Conservation (phyloP, 2,329 filamentous ascomycete species). For the Diaporthe batatas region DNA sequence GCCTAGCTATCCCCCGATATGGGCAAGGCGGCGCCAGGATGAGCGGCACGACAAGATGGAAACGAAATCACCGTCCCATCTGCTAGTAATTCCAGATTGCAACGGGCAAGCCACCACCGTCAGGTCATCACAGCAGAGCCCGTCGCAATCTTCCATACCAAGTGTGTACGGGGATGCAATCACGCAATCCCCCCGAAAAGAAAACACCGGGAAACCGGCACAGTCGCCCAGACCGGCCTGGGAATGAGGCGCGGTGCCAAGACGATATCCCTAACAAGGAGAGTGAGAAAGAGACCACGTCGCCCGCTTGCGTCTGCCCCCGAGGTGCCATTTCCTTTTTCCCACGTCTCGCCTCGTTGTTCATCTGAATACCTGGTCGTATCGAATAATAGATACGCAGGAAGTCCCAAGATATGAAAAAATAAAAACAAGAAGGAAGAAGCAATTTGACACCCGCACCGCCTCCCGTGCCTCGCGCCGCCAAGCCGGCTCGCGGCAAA, state of each 20-base stretch:
- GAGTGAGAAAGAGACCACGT: not conserved
- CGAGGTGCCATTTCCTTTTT: not conserved
- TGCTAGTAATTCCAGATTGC: not conserved
- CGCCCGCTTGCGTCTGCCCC: not conserved
- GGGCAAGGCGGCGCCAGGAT: not conserved
- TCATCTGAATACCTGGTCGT: not conserved
- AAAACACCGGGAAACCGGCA: slow-evolving; percentile 14
- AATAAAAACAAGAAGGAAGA: not conserved
- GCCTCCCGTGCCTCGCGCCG: slow-evolving; percentile 1
- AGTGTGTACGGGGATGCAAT: not conserved
- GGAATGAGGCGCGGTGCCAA: slow-evolving; percentile 10
- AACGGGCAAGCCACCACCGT: slow-evolving; percentile 10
- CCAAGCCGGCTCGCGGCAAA: slow-evolving; percentile 30
- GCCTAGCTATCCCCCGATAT: not conserved
- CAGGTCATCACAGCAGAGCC: not conserved
- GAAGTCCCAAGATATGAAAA: no score
- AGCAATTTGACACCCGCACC: not conserved
- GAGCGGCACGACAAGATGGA: not conserved
- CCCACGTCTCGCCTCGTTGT: not conserved
- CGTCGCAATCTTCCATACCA: not conserved
- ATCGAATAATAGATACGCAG: not conserved
- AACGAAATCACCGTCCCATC: slow-evolving; percentile 9
- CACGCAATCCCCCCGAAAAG: not conserved
- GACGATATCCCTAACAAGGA: slow-evolving; percentile 8
- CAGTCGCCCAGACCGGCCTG: slow-evolving; percentile 4